Base-by-base conservation (phyloP, 1,139 yeast species). In the Geotrichum macrosporum region DNA sequence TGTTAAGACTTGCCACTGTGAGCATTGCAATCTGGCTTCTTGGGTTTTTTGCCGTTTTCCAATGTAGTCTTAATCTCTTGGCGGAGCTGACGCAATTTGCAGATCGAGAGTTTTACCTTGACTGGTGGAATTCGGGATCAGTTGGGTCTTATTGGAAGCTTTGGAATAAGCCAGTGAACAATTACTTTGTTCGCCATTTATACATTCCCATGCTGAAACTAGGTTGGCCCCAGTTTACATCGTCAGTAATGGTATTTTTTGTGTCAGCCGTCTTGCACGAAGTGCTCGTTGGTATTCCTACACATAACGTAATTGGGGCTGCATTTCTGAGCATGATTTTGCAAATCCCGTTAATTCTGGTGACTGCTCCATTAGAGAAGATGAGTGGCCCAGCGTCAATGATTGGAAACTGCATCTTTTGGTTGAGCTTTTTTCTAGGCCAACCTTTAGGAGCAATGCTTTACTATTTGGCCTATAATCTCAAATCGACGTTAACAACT, bases 61-160 rank as follows among this genome's bases (percentile, higher is more conserved):
- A 72, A 50, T 62, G 70, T 31, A 58, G 74, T 41, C 67, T 80
- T 53, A 81, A 80, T 56, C 70, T 74, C 4, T 66, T 80, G 38
- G 86, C 84, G 1, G 87, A 81, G 58, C 59, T 80, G 35, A 75
- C 78, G 46, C 59, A 72, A 30, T 81, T 76, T 59, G 84, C 81
- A 1, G 87, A 81, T 58, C 72, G 87, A 33, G 81, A 78, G 50
- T 81, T 81, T 62, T 81, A 81, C 58, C 82, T 80, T 16, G 82
- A 83, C 33, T 81, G 86, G 86, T 81, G 87, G 87, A 78, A 81
- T 48, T 77, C 84, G 45, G 76, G 79, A 18, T 80, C 81, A 47
- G 80, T 81, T 65, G 78, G 79, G 9, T 78, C 80, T 49, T 81
- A 76, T 65, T 77, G 85, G 65, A 71, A 81, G 48, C 69, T 74